Evolutionary conservation across 2,329 filamentous ascomycete species (phyloP), one percentile per base, ranked within the genome.

Genomic region (Hawksworthiomyces lignivorus): DNA sequence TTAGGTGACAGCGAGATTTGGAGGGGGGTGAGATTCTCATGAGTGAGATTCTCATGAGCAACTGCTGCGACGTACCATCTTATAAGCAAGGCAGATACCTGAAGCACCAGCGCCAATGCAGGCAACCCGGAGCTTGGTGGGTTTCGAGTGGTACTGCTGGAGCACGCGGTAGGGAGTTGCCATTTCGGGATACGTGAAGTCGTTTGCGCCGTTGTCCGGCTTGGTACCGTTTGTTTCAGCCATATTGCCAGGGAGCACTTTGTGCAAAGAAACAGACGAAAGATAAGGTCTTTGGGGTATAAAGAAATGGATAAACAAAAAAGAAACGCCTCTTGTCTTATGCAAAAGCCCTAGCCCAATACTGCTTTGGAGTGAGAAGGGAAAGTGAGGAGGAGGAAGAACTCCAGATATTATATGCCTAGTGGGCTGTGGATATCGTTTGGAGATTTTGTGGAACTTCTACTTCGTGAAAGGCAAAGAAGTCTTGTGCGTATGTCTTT

Each of bases 101-200:
- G 67, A 68, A 4, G 66, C 64, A 15, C 69, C 69, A 9, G 69
- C 68, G 7, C 69, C 69, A 35, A 72, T 56, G 39, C 56, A 57
- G 29, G 54, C 53, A 5, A 59, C 56, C 7, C 58, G 47, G 20
- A 61, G 34, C 49, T 60, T 60, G 19, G 54, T 54, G 6, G 58
- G 58, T 49, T 60, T 60, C n/a, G 57, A 60, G 44, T 61, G 58
- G 39, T 60, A 60, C 43, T 60, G 57, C 21, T 49, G 44, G 19
- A 60, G 50, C 12, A 60, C 51, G 7, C 47, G 38, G 45, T 61
- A 61, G 4, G 54, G 51, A 2, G 46, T 46, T 8, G 49, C 48
- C 6, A 44, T 43, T 14, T 50, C 45, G 31, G 56, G 56, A 31
- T 60, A 60, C 34, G 49, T 38, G 38, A 54, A 60, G 14, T 46